These are phyloP conservation scores for Camelina hispida DNA, from an alignment of 345 rosid species.

Conservation along the genomic window DNA sequence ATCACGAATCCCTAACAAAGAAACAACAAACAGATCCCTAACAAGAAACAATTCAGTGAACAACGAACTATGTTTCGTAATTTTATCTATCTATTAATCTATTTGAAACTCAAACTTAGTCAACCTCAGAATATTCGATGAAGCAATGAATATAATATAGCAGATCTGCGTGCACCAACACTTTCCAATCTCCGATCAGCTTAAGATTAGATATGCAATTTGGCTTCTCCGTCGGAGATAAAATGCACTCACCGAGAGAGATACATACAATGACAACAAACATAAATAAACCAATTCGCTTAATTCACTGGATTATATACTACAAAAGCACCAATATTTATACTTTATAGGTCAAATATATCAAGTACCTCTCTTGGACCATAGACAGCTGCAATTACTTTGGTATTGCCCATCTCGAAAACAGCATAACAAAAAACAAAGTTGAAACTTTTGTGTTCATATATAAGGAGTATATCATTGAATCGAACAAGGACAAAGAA, in stretches of 20 bases:
- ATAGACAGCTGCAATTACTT: slow-evolving; percentile 94
- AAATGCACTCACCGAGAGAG: not conserved
- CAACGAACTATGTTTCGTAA: no score
- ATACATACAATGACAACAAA: no score
- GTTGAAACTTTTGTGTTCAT: not conserved
- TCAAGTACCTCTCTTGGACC: slow-evolving; percentile 87
- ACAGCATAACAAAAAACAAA: slow-evolving; percentile 66
- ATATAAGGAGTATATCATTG: not conserved
- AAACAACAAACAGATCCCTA: no score
- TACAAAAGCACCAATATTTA: slow-evolving; percentile 15
- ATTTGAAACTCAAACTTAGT: not conserved
- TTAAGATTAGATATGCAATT: not conserved
- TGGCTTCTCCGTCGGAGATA: not conserved
- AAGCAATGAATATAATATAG: slow-evolving; percentile 10
- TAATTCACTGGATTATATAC: not conserved
- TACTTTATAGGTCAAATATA: not conserved
- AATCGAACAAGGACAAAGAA: not conserved
- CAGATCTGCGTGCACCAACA: no score
- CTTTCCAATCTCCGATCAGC: slow-evolving; percentile 16
- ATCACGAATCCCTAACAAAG: no score
- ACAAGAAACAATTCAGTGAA: no score
- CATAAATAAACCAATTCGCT: not conserved
- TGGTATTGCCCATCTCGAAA: slow-evolving; percentile 96
- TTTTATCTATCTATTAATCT: no score
- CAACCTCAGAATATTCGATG: not conserved